phyloP scores from a whole-genome alignment of 768 basidiomycete species.

The Xerocomellus amylosporus region DNA sequence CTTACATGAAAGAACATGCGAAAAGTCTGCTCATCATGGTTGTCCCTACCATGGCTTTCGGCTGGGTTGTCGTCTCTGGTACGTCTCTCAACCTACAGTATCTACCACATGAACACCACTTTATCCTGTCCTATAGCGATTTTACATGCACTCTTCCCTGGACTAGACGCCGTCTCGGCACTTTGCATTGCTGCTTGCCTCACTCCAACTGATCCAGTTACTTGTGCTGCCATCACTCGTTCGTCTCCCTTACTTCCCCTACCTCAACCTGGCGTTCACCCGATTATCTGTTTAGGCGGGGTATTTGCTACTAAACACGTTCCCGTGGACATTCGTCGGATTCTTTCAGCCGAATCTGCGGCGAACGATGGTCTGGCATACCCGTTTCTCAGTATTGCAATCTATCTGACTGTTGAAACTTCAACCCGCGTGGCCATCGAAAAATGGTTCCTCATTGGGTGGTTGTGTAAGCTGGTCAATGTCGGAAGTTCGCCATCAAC shows the following conservation, averaged over 20 bases:
- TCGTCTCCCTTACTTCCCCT: conserved; percentile 13
- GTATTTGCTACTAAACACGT: conserved; percentile 69
- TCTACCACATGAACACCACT: neutral
- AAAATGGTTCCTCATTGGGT: conserved; percentile 85
- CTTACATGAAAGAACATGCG: conserved; percentile 80
- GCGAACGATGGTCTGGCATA: conserved; percentile 96
- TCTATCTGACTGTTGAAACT: conserved; percentile 79
- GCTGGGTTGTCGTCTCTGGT: conserved; percentile 79
- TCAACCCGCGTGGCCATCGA: conserved; percentile 61
- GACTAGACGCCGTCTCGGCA: conserved; percentile 66
- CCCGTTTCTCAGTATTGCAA: conserved; percentile 82
- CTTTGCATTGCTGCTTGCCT: conserved; percentile 87
- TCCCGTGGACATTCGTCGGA: conserved; percentile 69
- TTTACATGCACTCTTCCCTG: conserved; percentile 69
- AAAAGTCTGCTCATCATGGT: conserved; percentile 68
- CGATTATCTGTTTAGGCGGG: conserved; percentile 46
- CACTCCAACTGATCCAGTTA: conserved; percentile 93
- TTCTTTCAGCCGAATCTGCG: conserved; percentile 87
- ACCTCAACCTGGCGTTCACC: neutral
- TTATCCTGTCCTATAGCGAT: conserved; percentile 43
- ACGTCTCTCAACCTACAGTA: conserved; percentile 16
- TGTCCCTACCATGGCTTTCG: conserved; percentile 81
- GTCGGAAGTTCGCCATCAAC: neutral
- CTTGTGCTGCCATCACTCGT: conserved; percentile 82
- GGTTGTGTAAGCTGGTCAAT: conserved; percentile 50